Percentiles rank a stretch among this genome's conserved stretches.
These are phyloP conservation scores for Boletus subcaerulescens DNA, from an alignment of 768 basidiomycete species.

Conservation along the genomic window DNA sequence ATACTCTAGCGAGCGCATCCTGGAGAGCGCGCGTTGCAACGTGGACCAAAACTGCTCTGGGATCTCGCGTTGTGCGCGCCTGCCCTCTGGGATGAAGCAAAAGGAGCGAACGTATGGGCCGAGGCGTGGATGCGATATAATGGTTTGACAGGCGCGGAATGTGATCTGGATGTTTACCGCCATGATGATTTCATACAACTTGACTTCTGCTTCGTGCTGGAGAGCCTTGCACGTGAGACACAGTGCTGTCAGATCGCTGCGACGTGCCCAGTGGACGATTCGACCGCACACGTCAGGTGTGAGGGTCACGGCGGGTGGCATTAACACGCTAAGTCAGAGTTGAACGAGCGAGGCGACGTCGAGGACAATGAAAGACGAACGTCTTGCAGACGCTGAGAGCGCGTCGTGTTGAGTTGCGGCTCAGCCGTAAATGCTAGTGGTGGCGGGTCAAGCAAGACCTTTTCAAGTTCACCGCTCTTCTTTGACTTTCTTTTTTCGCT, in stretches of 20 bases:
- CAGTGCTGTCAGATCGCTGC: slow-evolving; percentile 41
- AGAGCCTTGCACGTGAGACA: slow-evolving; percentile 46
- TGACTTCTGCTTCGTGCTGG: slow-evolving; percentile 45
- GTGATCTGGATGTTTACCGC: slow-evolving; percentile 37
- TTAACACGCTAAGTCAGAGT: neutral
- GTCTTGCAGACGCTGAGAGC: neutral
- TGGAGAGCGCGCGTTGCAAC: slow-evolving; percentile 41
- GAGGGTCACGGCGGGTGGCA: slow-evolving; percentile 21
- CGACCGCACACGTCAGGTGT: slow-evolving; percentile 43
- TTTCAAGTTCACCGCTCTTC: neutral
- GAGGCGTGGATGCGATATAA: slow-evolving; percentile 35
- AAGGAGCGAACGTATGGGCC: slow-evolving; percentile 44
- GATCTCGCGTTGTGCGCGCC: slow-evolving; percentile 23
- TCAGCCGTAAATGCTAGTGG: too few relatives aligned
- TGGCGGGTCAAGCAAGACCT: neutral
- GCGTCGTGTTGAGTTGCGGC: too few relatives aligned
- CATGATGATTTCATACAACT: slow-evolving; percentile 42
- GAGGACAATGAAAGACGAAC: neutral
- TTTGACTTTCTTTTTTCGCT: neutral
- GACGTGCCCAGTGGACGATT: slow-evolving; percentile 37
- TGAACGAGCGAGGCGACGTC: neutral
- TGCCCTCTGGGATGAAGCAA: slow-evolving; percentile 37
- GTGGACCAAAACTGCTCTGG: slow-evolving; percentile 42
- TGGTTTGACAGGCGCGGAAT: slow-evolving; percentile 38
- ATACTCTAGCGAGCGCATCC: slow-evolving; percentile 43